Base-by-base conservation (phyloP, 331 rosid genomes). In the Prunus yedoensis region DNA sequence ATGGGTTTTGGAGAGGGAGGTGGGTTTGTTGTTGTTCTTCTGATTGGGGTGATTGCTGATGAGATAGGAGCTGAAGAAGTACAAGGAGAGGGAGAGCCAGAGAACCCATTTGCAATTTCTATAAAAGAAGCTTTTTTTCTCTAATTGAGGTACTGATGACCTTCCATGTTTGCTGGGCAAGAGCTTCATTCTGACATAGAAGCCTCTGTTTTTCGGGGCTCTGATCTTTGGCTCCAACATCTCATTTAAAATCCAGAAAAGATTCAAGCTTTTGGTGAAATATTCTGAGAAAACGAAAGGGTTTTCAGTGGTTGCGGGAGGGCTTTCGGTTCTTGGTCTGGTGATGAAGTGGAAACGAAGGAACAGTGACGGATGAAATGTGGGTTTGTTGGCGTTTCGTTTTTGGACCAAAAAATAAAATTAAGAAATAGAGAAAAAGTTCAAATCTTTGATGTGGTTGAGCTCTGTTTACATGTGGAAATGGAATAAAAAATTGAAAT, bases 181-280 rank as follows among this genome's bases (percentile, higher is more conserved):
- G 74, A 95, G 88, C 85, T 87, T 95, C 99, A 95, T 95, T 75
- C 71, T 89, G 1, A 93, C 80, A 74, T 88, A 85, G 79, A 89
- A 85, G 1, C 93, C 91, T 74, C 81, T 74, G 74, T 65, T 83
- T 28, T 78, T 80, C 15, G 84, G 73, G 83, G 80, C 30, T 74
- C 67, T 74, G 15, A 61, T 69, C 68, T 80, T 57, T 54, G 65
- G 75, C 2, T 90, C 96, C 80, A 14, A 77, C 97, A 90, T 89
- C 76, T 65, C 85, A 90, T 88, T 88, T 86, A 83, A 70, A 20
- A 20, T 65, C 61, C 61, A 53, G 21, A 73, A 12, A 71, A 2
- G 27, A 59, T 45, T 45, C 43, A n/a, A 49, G 62, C 52, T 45
- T 27, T 28, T 1, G 17, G 25, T 15, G 43, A 20, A 5, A 25